A percentile compares a stretch with the other conserved stretches of the same genome.
Conservation (phyloP, 2,329 filamentous ascomycete species). For the Trichophyton simii region DNA sequence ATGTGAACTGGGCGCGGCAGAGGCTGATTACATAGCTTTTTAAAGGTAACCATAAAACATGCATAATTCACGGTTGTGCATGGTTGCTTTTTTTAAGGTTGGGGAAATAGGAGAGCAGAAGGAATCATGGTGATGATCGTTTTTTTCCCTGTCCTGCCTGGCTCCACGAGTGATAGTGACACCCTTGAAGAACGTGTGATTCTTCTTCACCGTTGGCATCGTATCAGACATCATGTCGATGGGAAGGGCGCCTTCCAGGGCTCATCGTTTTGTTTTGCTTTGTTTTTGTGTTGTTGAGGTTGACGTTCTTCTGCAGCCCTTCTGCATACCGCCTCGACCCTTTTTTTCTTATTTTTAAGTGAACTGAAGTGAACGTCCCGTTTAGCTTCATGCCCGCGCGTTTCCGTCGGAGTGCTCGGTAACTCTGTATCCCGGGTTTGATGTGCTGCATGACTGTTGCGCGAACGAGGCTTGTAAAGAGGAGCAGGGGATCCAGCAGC, state of each 20-base stretch:
- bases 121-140: not conserved
- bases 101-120: not conserved
- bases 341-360: not conserved
- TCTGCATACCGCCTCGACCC: not conserved
- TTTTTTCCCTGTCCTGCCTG: not conserved
- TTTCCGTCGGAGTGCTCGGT: no score
- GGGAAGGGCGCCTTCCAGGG: not conserved
- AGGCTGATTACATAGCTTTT: not conserved
- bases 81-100: constrained; percentile 2
- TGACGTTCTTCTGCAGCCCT: no score
- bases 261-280: not conserved
- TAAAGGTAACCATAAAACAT: not conserved
- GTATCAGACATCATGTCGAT: not conserved
- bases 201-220: not conserved
- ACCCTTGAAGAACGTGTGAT: not conserved
- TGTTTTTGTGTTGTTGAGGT: not conserved
- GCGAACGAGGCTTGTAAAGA: not conserved
- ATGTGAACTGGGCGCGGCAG: not conserved
- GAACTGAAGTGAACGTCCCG: not conserved
- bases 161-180: not conserved
- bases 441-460: not conserved
- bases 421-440: no score
- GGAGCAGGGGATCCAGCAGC: not conserved
- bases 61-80: not conserved
- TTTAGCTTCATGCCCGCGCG: not conserved